These are phyloP conservation scores for Colletotrichum caudatum DNA, from an alignment of 2,329 filamentous ascomycete genomes.

Conservation along the genomic window DNA sequence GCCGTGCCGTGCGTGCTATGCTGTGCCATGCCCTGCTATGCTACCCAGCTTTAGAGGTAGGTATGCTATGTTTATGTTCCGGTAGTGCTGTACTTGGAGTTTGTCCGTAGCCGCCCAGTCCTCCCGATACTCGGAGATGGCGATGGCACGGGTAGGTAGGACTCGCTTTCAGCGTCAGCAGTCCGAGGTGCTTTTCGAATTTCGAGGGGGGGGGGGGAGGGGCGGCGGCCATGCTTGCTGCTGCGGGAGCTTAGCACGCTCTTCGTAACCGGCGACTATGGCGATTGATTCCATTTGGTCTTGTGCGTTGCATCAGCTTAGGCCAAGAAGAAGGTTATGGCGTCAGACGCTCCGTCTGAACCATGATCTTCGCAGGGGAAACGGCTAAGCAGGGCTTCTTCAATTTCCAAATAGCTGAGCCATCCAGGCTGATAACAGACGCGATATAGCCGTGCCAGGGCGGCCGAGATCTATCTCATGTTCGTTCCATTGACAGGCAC, in stretches of 20 bases:
- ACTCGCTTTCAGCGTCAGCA: constrained; percentile 6
- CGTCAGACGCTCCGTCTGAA: constrained; percentile 57
- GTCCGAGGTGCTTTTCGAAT: no score
- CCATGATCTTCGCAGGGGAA: constrained; percentile 55
- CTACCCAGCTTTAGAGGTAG: neutral
- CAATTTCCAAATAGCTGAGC: constrained; percentile 42
- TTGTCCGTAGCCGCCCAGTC: constrained; percentile 6
- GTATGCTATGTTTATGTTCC: neutral
- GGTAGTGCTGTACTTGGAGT: constrained; percentile 5
- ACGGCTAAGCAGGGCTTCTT: constrained; percentile 46
- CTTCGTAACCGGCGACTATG: constrained; percentile 28
- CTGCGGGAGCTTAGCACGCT: constrained; percentile 32
- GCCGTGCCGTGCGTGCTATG: neutral
- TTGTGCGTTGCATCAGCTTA: constrained; percentile 54
- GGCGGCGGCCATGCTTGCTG: constrained; percentile 26
- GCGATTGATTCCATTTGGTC: constrained; percentile 37
- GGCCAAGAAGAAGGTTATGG: constrained; percentile 52
- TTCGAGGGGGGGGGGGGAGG: no score
- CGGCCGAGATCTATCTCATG: constrained; percentile 29
- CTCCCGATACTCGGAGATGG: constrained; percentile 2
- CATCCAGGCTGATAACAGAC: constrained; percentile 23
- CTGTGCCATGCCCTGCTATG: constrained; percentile 2
- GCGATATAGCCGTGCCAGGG: constrained; percentile 29
- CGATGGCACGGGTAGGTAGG: neutral
- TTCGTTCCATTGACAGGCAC: constrained; percentile 30